Base-by-base conservation (phyloP, 2,329 filamentous ascomycete species). In the Pseudogymnoascus sp. region DNA sequence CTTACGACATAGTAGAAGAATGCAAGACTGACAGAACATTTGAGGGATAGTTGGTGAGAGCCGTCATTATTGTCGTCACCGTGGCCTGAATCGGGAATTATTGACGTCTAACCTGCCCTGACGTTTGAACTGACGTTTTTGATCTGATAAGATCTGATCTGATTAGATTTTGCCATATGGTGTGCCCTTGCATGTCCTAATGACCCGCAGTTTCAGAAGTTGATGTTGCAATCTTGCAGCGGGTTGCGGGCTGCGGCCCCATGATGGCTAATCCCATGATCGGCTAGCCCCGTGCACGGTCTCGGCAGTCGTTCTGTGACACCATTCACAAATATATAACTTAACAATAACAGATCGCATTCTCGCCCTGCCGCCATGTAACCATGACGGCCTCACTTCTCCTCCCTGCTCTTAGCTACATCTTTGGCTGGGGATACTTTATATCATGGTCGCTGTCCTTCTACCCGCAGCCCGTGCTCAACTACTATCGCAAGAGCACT, bases 381-480 rank as follows among this genome's bases (percentile, higher is more conserved):
- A 60, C 8, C 37, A 49, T 41, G 19, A 72, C 71, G 69, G 64
- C 68, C 49, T 37, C 62, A 58, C 69, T 70, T 19, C 77, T 83
- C 66, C 78, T 86, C 63, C 68, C 73, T 31, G 68, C 79, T 63
- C 61, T 84, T 16, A 85, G 82, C 60, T 81, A 78, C 71, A 71
- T 88, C 33, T 83, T 90, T 68, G 89, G 89, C 74, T 92, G 89
- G 88, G 76, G 87, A 71, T 92, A 92, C 75, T 87, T 84, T 66
- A 66, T 86, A 59, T 85, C 83, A 74, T 94, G 93, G 93, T 93
- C 90, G 11, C 77, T 87, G 14, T 96, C 91, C 14, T 97, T 97
- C 78, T 97, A 97, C 74, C 92, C 93, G 1, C 94, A 97, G 73
- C 85, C 89, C 6, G 76, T 95, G 65, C 82, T 91, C 66, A 97